Evolutionary conservation across 225 moss, liverwort and hornwort species (phyloP).

Genomic region (Climacium dendroides): DNA sequence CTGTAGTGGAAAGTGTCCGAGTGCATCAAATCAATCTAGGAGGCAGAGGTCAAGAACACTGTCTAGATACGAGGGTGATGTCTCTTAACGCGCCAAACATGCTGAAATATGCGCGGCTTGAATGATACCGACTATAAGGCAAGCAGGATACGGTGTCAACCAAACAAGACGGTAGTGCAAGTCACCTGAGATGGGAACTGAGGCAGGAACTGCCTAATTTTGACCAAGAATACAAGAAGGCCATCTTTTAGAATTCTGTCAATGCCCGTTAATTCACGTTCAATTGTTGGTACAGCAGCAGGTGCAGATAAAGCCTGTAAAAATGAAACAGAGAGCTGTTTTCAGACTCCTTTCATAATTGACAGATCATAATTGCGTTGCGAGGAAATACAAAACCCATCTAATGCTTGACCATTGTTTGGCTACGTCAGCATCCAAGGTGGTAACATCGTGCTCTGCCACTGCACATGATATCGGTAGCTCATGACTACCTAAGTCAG

Average conservation of each 20-base stretch:
- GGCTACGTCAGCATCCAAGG: background rate
- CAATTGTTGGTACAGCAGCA: background rate
- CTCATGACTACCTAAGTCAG: too few relatives aligned
- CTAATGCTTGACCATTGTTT: background rate
- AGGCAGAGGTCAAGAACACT: background rate
- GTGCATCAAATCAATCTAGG: background rate
- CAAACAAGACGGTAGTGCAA: background rate
- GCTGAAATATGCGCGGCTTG: background rate
- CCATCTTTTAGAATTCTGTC: slow-evolving; percentile 76
- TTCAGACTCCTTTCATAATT: background rate
- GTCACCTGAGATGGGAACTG: slow-evolving; percentile 60
- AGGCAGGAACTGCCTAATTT: slow-evolving; percentile 54
- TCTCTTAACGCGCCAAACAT: background rate
- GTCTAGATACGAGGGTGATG: background rate
- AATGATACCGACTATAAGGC: background rate
- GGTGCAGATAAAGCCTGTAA: slow-evolving; percentile 4
- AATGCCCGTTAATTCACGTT: slow-evolving; percentile 41
- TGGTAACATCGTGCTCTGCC: background rate
- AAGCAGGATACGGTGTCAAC: background rate
- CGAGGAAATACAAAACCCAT: background rate
- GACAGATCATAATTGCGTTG: background rate
- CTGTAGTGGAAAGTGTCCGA: background rate
- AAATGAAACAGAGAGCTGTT: background rate
- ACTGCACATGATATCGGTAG: background rate
- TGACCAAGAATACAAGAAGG: slow-evolving; percentile 70